These are phyloP conservation scores for Epichloe elymi DNA, from an alignment of 2,329 filamentous ascomycete species.

Conservation along the genomic window DNA sequence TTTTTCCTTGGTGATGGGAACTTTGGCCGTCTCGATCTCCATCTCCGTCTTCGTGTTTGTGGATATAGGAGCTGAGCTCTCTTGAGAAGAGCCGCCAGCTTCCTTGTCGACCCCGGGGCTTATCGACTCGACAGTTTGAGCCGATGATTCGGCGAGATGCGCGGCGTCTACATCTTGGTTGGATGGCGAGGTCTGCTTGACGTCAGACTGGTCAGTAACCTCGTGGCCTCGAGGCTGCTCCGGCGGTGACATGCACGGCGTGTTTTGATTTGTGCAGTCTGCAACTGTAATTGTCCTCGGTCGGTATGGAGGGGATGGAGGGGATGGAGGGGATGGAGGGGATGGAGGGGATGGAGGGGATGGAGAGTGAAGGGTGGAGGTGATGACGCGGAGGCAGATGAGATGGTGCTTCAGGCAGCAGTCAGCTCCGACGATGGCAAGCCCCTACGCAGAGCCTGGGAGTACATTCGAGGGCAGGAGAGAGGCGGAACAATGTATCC, in stretches of 20 bases:
- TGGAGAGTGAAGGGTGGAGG: not conserved
- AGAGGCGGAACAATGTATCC: not conserved
- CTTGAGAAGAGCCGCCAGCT: not conserved
- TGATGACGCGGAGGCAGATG: not conserved
- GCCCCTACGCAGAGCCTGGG: not conserved
- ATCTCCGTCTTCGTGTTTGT: not conserved
- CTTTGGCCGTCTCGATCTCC: not conserved
- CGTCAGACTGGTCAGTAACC: slow-evolving; percentile 7
- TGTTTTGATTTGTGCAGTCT: not conserved
- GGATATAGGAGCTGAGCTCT: not conserved
- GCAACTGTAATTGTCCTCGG: not conserved
- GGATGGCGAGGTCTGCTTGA: slow-evolving; percentile 1
- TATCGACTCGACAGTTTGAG: not conserved
- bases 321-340: not conserved
- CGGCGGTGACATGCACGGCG: slow-evolving; percentile 24
- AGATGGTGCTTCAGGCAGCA: not conserved
- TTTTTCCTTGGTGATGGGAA: not conserved
- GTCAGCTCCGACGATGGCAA: not conserved
- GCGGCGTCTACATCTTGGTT: slow-evolving; percentile 1
- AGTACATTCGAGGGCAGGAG: not conserved
- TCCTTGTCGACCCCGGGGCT: not conserved
- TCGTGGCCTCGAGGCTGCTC: slow-evolving; percentile 16
- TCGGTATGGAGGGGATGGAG: not conserved
- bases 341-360: not conserved
- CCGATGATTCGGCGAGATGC: not conserved